These are phyloP conservation scores for Skeletonema costatum DNA, from an alignment of 108 stramenopile genomes.

Conservation along the genomic window DNA sequence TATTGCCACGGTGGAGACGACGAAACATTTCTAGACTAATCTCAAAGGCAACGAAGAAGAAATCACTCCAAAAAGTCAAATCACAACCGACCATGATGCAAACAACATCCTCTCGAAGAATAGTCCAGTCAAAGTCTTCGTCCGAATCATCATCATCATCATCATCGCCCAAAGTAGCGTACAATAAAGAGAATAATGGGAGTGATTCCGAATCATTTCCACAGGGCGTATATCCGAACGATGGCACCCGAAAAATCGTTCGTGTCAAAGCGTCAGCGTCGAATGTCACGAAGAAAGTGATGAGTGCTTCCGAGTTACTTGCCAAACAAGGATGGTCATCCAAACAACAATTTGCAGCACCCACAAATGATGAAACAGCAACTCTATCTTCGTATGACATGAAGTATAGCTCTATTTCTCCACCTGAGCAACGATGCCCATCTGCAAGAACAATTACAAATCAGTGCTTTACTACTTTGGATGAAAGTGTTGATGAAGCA, in stretches of 20 bases:
- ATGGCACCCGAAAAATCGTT: neutral
- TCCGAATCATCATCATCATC: neutral
- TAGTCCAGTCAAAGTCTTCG: neutral
- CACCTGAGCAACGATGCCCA: neutral
- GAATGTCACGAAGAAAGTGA: neutral
- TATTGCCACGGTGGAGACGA: neutral
- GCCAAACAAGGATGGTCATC: neutral
- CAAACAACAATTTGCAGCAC: neutral
- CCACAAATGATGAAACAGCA: neutral
- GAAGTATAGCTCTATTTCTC: constrained; percentile 13
- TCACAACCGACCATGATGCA: neutral
- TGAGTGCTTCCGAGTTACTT: neutral
- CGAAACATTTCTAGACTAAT: neutral
- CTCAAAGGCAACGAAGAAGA: neutral
- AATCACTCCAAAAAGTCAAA: neutral
- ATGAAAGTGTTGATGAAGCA: constrained; percentile 10
- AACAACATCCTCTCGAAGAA: neutral
- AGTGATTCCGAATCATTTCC: constrained; percentile 1
- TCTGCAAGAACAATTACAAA: constrained; percentile 7
- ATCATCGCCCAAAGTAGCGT: neutral
- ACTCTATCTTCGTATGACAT: neutral
- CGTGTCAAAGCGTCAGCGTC: neutral
- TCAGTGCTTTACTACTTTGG: neutral
- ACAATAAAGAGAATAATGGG: neutral
- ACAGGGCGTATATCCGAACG: neutral